Base-by-base conservation (phyloP, 257 asterid genomes). In the Ophiorrhiza pumila region DNA sequence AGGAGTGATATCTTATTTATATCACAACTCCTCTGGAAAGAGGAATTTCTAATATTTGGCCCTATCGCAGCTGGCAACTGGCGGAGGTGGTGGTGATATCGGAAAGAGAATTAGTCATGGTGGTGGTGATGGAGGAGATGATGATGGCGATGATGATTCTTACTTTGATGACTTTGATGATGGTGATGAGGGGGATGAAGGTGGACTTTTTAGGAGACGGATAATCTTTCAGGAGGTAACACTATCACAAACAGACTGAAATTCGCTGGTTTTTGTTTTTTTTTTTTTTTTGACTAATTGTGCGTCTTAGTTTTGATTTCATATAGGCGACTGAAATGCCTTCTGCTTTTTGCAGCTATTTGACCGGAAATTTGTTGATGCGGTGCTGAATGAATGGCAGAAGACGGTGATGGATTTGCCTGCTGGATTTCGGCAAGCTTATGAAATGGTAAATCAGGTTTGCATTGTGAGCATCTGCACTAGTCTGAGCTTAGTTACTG, bases 51-150 rank as follows among this genome's bases (percentile, higher is more conserved):
- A 15, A 73, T 58, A 45, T 69, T 70, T 70, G 39, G 49, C 65
- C 57, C 71, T 71, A 25, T 77, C 83, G 63, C 89, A 95, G 99
- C 83, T 95, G 63, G 68, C 92, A 58, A 89, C 89, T 55, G 97
- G 97, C 11, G 97, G 98, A 70, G 97, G 98, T 42, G 98, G 98
- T 49, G 98, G 98, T 74, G 75, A 87, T 80, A 86, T 85, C 34
- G 99, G 99, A 60, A 95, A 95, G 84, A 96, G 83, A 77, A 88
- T 89, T 77, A 84, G 84, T 79, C 84, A 87, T 72, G 97, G 97
- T 3, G 99, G 99, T 50, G 99, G 99, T 73, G 99, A 90, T 80
- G 99, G 99, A 22, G 97, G 97, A 18, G 99, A 90, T 75, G 99
- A 88, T 80, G 95, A 87, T 61, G 99, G 96, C n/a, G 99, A 95